Percentiles rank a stretch among this genome's conserved stretches.
phyloP scores from a whole-genome alignment of 2,329 filamentous ascomycete species.

The Arachnomyces sp. region DNA sequence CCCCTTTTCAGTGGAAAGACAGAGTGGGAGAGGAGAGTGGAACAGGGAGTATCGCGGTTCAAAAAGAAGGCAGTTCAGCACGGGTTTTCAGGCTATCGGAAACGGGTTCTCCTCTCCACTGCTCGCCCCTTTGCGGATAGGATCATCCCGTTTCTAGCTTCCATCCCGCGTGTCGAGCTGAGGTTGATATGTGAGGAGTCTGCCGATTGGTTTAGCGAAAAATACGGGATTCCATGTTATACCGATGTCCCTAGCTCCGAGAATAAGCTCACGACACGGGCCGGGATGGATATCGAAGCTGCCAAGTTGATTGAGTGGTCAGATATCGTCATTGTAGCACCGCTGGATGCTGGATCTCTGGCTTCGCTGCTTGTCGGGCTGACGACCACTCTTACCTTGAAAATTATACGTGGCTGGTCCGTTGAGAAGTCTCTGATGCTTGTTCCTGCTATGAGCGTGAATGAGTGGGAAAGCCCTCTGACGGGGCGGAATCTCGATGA shows the following conservation, averaged over 20 bases:
- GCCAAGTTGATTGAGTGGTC: conserved; percentile 74
- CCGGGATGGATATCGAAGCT: conserved; percentile 35
- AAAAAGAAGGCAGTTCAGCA: too few species aligned
- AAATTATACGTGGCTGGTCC: conserved; percentile 79
- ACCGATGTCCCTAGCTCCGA: conserved; percentile 33
- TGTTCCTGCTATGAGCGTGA: conserved; percentile 78
- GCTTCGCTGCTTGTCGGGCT: conserved; percentile 82
- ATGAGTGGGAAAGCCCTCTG: conserved; percentile 85
- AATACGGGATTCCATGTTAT: conserved; percentile 32
- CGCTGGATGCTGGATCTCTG: conserved; percentile 74
- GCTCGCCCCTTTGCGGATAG: conserved; percentile 33
- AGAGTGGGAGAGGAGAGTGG: too few species aligned
- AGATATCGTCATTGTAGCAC: conserved; percentile 73
- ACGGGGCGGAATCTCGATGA: conserved; percentile 82
- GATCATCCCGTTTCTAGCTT: conserved; percentile 29
- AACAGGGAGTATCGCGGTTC: too few species aligned
- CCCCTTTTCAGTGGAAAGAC: too few species aligned
- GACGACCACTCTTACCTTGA: conserved; percentile 69
- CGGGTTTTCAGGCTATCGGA: conserved; percentile 62
- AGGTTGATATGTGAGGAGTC: conserved; percentile 32
- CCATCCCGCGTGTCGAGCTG: conserved; percentile 32
- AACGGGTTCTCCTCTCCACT: conserved; percentile 29
- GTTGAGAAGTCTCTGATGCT: conserved; percentile 75
- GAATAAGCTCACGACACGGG: conserved; percentile 29
- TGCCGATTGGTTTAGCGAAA: conserved; percentile 12